A percentile compares a stretch with the other conserved stretches of the same genome.
Evolutionary conservation across 2,329 filamentous ascomycete genomes (phyloP).

Genomic region (Nemania sp.): DNA sequence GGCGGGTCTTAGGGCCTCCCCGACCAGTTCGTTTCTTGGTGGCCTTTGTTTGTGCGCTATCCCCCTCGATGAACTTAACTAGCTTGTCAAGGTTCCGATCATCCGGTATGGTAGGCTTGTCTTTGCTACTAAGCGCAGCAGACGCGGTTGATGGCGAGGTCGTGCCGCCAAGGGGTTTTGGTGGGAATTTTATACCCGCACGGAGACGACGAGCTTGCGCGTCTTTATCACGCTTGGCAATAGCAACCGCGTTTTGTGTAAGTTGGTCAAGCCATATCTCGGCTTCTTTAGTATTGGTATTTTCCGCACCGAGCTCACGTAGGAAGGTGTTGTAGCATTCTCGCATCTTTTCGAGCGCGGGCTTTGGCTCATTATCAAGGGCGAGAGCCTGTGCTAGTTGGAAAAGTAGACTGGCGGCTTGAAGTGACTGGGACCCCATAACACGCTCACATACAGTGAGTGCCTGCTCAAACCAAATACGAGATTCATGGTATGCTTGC

Average conservation of each 20-base stretch:
- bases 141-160: constrained; percentile 54
- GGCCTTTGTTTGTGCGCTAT: constrained; percentile 63
- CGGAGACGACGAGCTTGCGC: constrained; percentile 79
- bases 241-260: constrained; percentile 92
- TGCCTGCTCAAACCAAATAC: constrained; percentile 96
- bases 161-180: constrained; percentile 70
- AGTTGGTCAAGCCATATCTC: constrained; percentile 97
- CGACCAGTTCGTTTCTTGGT: constrained; percentile 68
- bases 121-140: constrained; percentile 50
- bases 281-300: constrained; percentile 98
- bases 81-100: constrained; percentile 92
- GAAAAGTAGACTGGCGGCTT: constrained; percentile 94
- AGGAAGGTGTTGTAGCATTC: constrained; percentile 98
- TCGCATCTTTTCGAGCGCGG: constrained; percentile 91
- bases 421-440: constrained; percentile 89
- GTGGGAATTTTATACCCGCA: constrained; percentile 75
- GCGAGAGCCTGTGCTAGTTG: constrained; percentile 96
- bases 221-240: constrained; percentile 94
- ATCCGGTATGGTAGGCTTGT: constrained; percentile 62
- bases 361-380: constrained; percentile 94
- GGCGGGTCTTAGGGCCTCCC: constrained; percentile 68
- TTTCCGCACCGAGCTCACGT: constrained; percentile 83
- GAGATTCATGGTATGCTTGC: constrained; percentile 94
- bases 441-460: constrained; percentile 89
- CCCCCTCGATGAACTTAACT: constrained; percentile 92